Evolutionary conservation across 768 basidiomycete species (phyloP), one percentile per base, ranked within the genome.

Genomic region (Saitozyma sp.): DNA sequence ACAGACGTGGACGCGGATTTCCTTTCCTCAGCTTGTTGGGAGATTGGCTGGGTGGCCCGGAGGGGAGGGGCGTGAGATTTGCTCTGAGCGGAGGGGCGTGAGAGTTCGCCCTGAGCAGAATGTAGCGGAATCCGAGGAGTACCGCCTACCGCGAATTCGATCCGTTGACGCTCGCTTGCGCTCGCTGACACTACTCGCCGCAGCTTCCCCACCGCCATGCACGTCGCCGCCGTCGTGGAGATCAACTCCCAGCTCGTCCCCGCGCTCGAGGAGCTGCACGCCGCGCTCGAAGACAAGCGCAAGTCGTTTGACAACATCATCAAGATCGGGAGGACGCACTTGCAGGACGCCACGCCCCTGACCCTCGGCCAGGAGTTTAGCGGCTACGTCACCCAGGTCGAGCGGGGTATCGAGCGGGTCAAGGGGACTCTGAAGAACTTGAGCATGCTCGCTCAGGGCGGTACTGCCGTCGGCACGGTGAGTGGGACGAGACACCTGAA

Each of bases 201-300:
- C 71, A 96, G 93, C 38, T 99, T 98, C 86, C 96, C 96, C 8
- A 99, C 96, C 29, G 96, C 89, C 11, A 99, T 99, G 96, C 96
- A 99, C 80, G 86, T 99, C 62, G 92, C 96, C 46, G 92, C 92
- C 42, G 93, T 95, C 43, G 88, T 86, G 29, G 96, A 98, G 80
- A 86, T 99, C 69, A 84, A 85, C 77, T 81, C 84, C 37, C 84
- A 85, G 48, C 84, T 99, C 53, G 80, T 99, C 62, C 96, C 96
- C 43, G 92, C 94, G 29, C 82, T 99, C 38, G 84, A 83, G 43
- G 88, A 89, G 76, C 86, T 99, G 45, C 88, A 88, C 54, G 88
- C 90, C 78, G 92, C 90, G 6, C 83, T 99, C 54, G 85, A 89
- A 59, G 85, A 83, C 61, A 99, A 98, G 82, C 82, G 88, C 11